Percentiles rank a stretch among this genome's conserved stretches.
phyloP scores from a whole-genome alignment of 176 grass and related monocot species.

The Microstegium vimineum region DNA sequence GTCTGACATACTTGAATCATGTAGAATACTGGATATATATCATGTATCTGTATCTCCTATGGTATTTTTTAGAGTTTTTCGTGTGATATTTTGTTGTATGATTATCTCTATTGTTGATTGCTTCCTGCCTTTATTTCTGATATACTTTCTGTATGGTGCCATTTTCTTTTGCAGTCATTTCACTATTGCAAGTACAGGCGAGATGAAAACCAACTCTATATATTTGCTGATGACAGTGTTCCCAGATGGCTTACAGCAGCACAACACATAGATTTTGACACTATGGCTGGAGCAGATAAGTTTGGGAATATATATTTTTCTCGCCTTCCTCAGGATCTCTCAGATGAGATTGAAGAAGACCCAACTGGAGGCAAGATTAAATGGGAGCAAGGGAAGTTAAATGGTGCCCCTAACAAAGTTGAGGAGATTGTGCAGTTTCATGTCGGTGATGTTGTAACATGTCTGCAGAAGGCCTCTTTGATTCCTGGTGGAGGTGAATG shows the following conservation, averaged over 20 bases:
- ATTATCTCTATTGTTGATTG: background rate
- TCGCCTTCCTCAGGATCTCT: constrained; percentile 87
- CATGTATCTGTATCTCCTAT: background rate
- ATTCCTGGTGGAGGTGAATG: constrained; percentile 97
- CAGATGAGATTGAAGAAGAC: constrained; percentile 98
- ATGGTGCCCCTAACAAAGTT: constrained; percentile 96
- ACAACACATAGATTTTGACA: constrained; percentile 99
- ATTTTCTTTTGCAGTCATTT: constrained; percentile 67
- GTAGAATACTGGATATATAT: background rate
- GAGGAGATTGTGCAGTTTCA: constrained; percentile 99
- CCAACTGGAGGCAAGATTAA: constrained; percentile 98
- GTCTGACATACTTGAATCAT: background rate
- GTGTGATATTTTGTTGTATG: background rate
- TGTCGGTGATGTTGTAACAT: constrained; percentile 93
- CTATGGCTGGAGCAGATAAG: constrained; percentile 95
- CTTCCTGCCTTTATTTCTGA: constrained; percentile 30
- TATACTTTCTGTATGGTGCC: constrained; percentile 22
- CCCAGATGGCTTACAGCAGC: constrained; percentile 93
- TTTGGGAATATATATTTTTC: constrained; percentile 98
- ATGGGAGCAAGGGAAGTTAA: constrained; percentile 94
- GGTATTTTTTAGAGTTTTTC: background rate
- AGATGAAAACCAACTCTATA: constrained; percentile 96
- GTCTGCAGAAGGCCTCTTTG: constrained; percentile 91
- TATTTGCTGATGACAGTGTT: constrained; percentile 91
- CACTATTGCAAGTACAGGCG: constrained; percentile 99